Evolutionary conservation across 306 rosid species (phyloP).

Genomic region (Corylus avellana): DNA sequence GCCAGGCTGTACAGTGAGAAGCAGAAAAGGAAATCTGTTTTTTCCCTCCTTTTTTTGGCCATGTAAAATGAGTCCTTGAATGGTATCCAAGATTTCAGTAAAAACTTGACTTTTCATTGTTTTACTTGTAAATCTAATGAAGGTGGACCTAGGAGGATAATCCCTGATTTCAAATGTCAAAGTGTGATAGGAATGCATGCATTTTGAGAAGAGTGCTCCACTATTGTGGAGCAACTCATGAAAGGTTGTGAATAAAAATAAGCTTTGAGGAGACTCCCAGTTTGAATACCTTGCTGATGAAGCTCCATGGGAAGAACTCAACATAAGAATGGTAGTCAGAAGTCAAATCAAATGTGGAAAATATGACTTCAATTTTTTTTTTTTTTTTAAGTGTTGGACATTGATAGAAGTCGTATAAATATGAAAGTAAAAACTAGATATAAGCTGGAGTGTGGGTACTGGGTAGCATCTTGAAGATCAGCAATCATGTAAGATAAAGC

Average conservation of each 20-base stretch:
- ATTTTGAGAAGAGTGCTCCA: background rate
- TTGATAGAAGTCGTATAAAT: background rate
- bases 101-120: no score
- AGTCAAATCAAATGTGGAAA: background rate
- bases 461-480: background rate
- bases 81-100: no score
- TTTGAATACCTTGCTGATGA: background rate
- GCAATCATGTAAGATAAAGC: background rate
- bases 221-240: background rate
- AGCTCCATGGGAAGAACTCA: background rate
- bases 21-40: no score
- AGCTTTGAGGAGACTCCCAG: background rate
- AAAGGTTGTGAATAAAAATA: background rate
- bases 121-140: no score
- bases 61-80: no score
- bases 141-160: no score
- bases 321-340: background rate
- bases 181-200: no score
- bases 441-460: background rate
- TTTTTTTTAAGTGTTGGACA: background rate
- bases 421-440: background rate
- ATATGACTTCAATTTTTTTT: background rate
- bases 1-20: no score
- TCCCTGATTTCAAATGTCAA: no score
- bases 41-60: no score